These are phyloP conservation scores for Aspergillus jensenii DNA, from an alignment of 2,329 filamentous ascomycete genomes.

Conservation along the genomic window DNA sequence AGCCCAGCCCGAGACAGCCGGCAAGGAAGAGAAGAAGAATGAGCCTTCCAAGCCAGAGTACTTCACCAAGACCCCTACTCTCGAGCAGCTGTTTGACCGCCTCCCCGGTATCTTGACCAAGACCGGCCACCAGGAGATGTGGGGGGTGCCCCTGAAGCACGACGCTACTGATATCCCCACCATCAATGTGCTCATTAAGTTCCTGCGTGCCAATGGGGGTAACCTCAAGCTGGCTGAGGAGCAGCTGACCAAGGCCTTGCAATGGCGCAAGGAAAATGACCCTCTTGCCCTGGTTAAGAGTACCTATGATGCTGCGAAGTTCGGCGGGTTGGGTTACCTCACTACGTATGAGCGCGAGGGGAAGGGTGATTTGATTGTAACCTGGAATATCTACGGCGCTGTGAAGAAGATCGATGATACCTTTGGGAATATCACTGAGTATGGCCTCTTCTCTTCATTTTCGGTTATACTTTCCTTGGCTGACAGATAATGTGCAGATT, in stretches of 20 bases:
- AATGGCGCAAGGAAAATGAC: slow-evolving; percentile 78
- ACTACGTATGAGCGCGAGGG: slow-evolving; percentile 62
- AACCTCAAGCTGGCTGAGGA: slow-evolving; percentile 71
- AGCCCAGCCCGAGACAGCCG: background rate
- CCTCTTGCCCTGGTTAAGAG: slow-evolving; percentile 61
- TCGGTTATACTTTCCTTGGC: background rate
- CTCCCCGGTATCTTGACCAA: slow-evolving; percentile 59
- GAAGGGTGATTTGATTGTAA: slow-evolving; percentile 62
- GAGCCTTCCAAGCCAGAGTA: slow-evolving; percentile 32
- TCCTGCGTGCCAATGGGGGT: slow-evolving; percentile 83
- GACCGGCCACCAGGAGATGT: slow-evolving; percentile 73
- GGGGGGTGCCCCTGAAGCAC: slow-evolving; percentile 68
- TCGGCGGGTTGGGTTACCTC: slow-evolving; percentile 76
- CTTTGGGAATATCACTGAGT: slow-evolving; percentile 81
- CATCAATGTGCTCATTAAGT: slow-evolving; percentile 86
- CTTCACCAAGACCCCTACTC: slow-evolving; percentile 39
- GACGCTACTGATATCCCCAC: slow-evolving; percentile 64
- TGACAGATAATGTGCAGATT: slow-evolving; percentile 57
- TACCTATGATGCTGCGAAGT: slow-evolving; percentile 67
- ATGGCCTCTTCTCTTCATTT: slow-evolving; percentile 36
- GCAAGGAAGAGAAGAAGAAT: slow-evolving; percentile 23
- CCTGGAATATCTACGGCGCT: slow-evolving; percentile 90
- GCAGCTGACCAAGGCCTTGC: slow-evolving; percentile 75
- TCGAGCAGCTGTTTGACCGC: slow-evolving; percentile 58
- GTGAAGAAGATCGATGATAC: slow-evolving; percentile 78